These are phyloP conservation scores for Microbotryum intermedium DNA, from an alignment of 1,284 basidiomycete species.

Conservation along the genomic window DNA sequence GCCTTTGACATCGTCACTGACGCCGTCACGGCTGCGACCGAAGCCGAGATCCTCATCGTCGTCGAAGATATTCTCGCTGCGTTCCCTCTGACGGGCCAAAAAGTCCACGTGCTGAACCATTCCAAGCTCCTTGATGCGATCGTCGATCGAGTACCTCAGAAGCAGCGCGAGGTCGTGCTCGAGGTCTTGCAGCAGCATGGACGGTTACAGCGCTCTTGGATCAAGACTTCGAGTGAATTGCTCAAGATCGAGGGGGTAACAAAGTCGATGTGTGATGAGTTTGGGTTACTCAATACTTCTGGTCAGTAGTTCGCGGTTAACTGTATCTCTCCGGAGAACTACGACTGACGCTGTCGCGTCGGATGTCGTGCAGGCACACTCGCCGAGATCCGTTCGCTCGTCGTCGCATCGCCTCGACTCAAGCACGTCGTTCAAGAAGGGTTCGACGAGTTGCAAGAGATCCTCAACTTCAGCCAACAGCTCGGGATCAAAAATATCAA, in stretches of 20 bases:
- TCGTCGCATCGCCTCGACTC: slow-evolving; percentile 4
- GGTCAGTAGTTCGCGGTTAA: slow-evolving; percentile 1
- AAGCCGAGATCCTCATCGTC: slow-evolving; percentile 31
- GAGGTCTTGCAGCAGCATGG: slow-evolving; percentile 31
- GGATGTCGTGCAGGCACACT: neutral
- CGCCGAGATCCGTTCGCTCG: neutral
- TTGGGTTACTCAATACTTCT: slow-evolving; percentile 17
- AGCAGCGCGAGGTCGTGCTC: slow-evolving; percentile 15
- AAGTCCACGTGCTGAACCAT: slow-evolving; percentile 32
- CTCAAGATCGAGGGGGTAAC: slow-evolving; percentile 29
- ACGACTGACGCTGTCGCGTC: neutral
- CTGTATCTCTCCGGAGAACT: too few species aligned
- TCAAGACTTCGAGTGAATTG: slow-evolving; percentile 31
- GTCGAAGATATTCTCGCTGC: slow-evolving; percentile 30
- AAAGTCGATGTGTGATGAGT: slow-evolving; percentile 20
- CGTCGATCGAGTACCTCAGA: slow-evolving; percentile 18
- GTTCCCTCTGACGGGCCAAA: slow-evolving; percentile 22
- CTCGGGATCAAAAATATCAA: slow-evolving; percentile 45
- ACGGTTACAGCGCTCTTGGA: slow-evolving; percentile 25
- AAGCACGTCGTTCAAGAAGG: slow-evolving; percentile 25
- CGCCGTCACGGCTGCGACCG: slow-evolving; percentile 29
- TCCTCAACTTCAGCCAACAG: slow-evolving; percentile 41
- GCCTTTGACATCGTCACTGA: slow-evolving; percentile 34
- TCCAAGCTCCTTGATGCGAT: slow-evolving; percentile 29
- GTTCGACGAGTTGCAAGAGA: slow-evolving; percentile 31